Evolutionary conservation across 345 rosid genomes (phyloP).

Genomic region (Erysimum cheiranthoides): DNA sequence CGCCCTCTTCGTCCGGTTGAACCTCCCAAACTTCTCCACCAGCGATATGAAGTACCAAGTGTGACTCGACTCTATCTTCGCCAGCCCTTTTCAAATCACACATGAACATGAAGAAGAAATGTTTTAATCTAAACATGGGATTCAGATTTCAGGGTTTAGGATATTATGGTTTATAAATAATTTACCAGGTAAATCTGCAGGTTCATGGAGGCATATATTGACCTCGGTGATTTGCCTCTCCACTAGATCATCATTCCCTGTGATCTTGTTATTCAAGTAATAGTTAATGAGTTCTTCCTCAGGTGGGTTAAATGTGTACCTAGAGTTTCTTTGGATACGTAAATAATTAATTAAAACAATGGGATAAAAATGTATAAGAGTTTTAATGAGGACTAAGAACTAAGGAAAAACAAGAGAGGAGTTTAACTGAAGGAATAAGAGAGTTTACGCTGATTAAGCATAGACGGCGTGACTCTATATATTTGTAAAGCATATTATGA

Average conservation of each 20-base stretch:
- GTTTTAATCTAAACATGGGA: background rate
- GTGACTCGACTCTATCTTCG: conserved; percentile 36
- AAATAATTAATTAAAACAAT: background rate
- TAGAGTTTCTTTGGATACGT: background rate
- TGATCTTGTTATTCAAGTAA: conserved; percentile 41
- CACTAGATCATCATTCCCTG: conserved; percentile 15
- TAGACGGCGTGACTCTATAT: conserved; percentile 2
- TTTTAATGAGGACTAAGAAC: background rate
- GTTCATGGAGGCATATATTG: conserved; percentile 40
- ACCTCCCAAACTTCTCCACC: conserved; percentile 39
- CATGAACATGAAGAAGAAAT: conserved; percentile 6
- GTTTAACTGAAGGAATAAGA: conserved; percentile 13
- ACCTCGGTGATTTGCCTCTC: conserved; percentile 34
- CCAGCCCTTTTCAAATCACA: conserved; percentile 30
- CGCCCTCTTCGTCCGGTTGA: conserved; percentile 36
- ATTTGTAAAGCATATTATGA: background rate
- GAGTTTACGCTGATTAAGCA: background rate
- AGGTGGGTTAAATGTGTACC: conserved; percentile 43
- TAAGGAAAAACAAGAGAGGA: conserved; percentile 14
- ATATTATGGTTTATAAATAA: background rate
- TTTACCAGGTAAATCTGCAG: conserved; percentile 35
- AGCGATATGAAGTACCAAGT: conserved; percentile 43
- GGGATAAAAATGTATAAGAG: background rate
- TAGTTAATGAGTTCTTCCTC: conserved; percentile 40
- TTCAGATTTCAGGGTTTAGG: background rate